Evolutionary conservation across 768 basidiomycete species (phyloP).

Genomic region (Russula earlei): DNA sequence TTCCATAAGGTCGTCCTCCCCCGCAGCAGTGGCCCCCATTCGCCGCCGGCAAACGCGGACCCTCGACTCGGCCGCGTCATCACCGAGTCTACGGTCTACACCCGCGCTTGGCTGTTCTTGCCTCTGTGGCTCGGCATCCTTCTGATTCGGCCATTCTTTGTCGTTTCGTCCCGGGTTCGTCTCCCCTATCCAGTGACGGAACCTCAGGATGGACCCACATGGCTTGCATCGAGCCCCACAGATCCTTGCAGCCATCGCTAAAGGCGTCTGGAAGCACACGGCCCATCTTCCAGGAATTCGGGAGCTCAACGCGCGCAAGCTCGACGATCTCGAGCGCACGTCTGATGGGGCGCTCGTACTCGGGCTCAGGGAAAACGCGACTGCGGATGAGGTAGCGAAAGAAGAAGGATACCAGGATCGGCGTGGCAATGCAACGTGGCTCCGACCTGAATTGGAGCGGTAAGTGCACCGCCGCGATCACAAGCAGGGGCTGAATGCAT

Average conservation of each 20-base stretch:
- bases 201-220: background rate
- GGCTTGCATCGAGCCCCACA: constrained; percentile 35
- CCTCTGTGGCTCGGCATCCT: background rate
- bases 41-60: background rate
- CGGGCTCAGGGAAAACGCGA: constrained; percentile 40
- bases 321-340: constrained; percentile 37
- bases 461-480: constrained; percentile 17
- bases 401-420: constrained; percentile 51
- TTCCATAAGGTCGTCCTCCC: background rate
- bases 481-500: too few species aligned
- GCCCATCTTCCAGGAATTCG: constrained; percentile 37
- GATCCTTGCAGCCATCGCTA: constrained; percentile 37
- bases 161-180: constrained; percentile 22
- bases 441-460: constrained; percentile 31
- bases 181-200: constrained; percentile 6
- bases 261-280: constrained; percentile 42
- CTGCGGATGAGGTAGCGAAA: constrained; percentile 51
- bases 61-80: background rate
- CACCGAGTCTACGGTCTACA: too few species aligned
- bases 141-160: constrained; percentile 18
- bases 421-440: constrained; percentile 39
- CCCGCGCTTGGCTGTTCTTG: background rate
- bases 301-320: constrained; percentile 40
- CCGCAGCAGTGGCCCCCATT: constrained; percentile 2
- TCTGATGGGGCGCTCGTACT: constrained; percentile 37